Base-by-base conservation (phyloP, 2,329 filamentous ascomycete genomes). In the Neofusicoccum parvum region DNA sequence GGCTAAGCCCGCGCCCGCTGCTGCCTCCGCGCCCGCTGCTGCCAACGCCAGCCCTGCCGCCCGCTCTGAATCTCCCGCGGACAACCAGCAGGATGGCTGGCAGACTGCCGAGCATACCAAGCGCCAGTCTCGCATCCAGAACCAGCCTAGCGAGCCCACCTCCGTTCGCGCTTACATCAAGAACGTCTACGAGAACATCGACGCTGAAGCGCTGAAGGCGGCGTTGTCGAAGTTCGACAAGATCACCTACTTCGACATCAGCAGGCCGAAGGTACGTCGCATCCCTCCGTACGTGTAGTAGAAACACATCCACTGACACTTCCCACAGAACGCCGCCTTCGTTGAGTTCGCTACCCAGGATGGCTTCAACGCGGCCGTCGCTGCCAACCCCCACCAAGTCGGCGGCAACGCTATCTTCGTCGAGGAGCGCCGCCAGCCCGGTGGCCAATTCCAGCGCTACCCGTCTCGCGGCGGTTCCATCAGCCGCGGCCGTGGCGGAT, bases 111-210 rank as follows among this genome's bases (percentile, higher is more conserved):
- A 88, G 65, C 91, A 96, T 79, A 90, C 90, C 72, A 95, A 95
- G 84, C 89, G 92, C 75, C 92, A 95, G 77, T 90, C 89, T 73
- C 88, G 92, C 69, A 87, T 86, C 60, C 90, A 91, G 78, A 87
- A 88, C 64, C 83, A 87, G 71, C 83, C 87, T 65, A 76, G 81
- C 53, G 91, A 94, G 73, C 90, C 92, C 73, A 90, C 94, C 68
- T 87, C 87, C 68, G 89, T 89, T 63, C 87, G 93, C 71, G 95
- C 91, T 20, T 98, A 97, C 79, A 92, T 99, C 79, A 97, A 97
- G 84, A 96, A 94, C 72, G 94, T 98, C 58, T 94, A 89, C 58
- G 93, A 96, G 39, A 94, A 93, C 80, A 89, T 99, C 62, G 87
- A 92, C 75, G 86, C 88, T 14, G 86, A 88, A 46, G 87, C 92